Conservation (phyloP, 2,329 filamentous ascomycete genomes). For the Colletotrichum sidae region DNA sequence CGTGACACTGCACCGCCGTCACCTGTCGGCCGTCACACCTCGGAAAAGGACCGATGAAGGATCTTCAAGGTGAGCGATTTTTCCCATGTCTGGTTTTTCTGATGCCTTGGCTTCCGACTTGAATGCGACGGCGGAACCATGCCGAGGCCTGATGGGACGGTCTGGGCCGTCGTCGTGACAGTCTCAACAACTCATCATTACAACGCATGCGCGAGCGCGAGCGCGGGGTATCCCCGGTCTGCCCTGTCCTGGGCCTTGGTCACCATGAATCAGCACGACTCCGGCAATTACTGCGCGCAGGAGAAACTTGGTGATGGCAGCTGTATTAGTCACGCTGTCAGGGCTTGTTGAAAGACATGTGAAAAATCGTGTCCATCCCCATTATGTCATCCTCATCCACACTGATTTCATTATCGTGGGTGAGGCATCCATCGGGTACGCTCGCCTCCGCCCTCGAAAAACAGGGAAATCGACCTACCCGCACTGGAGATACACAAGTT, state of each 20-base stretch:
- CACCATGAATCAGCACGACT: constrained; percentile 1
- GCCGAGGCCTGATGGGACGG: constrained; percentile 8
- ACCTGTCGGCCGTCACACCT: too few relatives aligned
- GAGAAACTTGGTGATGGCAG: background rate
- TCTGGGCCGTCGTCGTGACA: constrained; percentile 4
- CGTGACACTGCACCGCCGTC: too few relatives aligned
- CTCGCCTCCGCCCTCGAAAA: too few relatives aligned
- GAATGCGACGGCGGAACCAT: background rate
- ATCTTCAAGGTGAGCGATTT: constrained; percentile 27
- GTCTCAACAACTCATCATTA: background rate
- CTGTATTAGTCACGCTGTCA: constrained; percentile 13
- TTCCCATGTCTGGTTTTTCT: background rate
- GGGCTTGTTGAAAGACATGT: too few relatives aligned
- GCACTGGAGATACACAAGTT: too few relatives aligned
- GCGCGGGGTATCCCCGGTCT: constrained; percentile 12
- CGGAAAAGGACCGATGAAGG: constrained; percentile 10
- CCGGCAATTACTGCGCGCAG: background rate
- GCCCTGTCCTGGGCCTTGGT: background rate
- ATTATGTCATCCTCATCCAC: too few relatives aligned
- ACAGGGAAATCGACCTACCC: too few relatives aligned
- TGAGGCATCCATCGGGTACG: too few relatives aligned
- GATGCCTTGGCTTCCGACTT: too few relatives aligned
- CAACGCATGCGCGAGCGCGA: background rate
- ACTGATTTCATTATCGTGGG: too few relatives aligned
- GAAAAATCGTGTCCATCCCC: too few relatives aligned